Conservation (phyloP, 1,284 basidiomycete species). For the Trametes sp. region DNA sequence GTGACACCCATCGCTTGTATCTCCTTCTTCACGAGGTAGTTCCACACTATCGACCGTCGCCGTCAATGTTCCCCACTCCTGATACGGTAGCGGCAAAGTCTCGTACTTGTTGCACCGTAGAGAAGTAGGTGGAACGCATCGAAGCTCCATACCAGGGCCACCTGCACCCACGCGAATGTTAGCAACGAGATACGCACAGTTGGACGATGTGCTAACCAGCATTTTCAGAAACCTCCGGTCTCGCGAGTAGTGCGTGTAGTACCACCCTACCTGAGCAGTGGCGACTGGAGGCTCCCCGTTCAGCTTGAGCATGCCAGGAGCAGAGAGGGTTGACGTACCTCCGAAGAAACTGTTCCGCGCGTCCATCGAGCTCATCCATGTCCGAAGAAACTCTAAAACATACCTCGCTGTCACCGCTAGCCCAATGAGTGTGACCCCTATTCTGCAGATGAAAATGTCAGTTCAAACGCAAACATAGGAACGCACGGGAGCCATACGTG, state of each 20-base stretch:
- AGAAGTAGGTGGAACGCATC: conserved; percentile 14
- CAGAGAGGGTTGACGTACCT: not conserved
- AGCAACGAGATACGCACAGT: not conserved
- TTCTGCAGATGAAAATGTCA: too few relatives aligned
- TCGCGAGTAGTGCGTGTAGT: conserved; percentile 22
- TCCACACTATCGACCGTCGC: conserved; percentile 2
- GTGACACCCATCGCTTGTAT: conserved; percentile 4
- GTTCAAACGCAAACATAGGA: too few relatives aligned
- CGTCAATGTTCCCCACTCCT: not conserved
- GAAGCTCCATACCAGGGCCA: conserved; percentile 17
- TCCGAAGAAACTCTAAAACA: not conserved
- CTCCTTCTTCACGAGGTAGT: conserved; percentile 11
- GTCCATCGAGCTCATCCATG: not conserved
- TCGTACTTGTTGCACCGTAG: conserved; percentile 14
- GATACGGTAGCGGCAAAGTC: not conserved
- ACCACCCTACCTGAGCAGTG: conserved; percentile 23
- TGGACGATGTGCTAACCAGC: conserved; percentile 6
- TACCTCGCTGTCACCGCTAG: conserved; percentile 12
- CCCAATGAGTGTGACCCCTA: conserved; percentile 13
- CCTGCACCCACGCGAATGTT: not conserved
- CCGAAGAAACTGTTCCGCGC: conserved; percentile 8
- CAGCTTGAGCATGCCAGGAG: not conserved
- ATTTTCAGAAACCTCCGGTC: conserved; percentile 23
- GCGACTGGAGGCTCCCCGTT: conserved; percentile 9
- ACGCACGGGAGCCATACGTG: conserved; percentile 4